Percentiles rank a stretch among this genome's conserved stretches.
phyloP scores from a whole-genome alignment of 305 asterid genomes.

The Rubia tinctorum region DNA sequence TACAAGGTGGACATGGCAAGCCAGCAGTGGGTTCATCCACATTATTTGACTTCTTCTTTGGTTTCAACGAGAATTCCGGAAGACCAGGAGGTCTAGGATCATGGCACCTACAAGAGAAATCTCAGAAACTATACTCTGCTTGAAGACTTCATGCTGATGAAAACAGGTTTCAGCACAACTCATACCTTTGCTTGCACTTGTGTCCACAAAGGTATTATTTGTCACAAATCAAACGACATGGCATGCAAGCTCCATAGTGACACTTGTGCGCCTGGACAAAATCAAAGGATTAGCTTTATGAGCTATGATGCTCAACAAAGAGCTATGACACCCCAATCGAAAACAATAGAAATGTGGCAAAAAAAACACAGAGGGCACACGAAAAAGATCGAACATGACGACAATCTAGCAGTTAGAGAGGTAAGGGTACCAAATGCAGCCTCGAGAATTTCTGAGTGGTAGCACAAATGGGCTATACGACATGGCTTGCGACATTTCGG shows the following conservation, averaged over 20 bases:
- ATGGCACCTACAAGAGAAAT: constrained; percentile 60
- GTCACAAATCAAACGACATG: constrained; percentile 68
- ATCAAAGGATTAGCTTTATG: constrained; percentile 9
- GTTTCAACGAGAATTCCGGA: constrained; percentile 88
- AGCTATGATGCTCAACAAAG: not conserved
- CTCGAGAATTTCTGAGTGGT: constrained; percentile 62
- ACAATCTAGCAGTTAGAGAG: not conserved
- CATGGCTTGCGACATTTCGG: constrained; percentile 83
- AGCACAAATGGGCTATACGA: constrained; percentile 60
- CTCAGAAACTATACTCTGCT: constrained; percentile 14
- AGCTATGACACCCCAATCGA: too few species aligned
- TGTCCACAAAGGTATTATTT: constrained; percentile 79
- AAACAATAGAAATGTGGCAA: not conserved
- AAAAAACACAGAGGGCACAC: not conserved
- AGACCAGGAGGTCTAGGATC: constrained; percentile 83
- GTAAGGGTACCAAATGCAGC: constrained; percentile 31
- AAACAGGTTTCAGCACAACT: constrained; percentile 13
- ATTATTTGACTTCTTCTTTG: constrained; percentile 63
- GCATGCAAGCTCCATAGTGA: constrained; percentile 93
- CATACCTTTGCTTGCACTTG: constrained; percentile 78
- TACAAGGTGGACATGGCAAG: constrained; percentile 77
- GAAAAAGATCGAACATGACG: too few species aligned
- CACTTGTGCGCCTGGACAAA: constrained; percentile 85
- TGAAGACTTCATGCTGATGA: constrained; percentile 10
- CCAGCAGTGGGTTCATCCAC: constrained; percentile 61